Conservation (phyloP, 2,329 filamentous ascomycete species). For the Herpotrichia juniperi region DNA sequence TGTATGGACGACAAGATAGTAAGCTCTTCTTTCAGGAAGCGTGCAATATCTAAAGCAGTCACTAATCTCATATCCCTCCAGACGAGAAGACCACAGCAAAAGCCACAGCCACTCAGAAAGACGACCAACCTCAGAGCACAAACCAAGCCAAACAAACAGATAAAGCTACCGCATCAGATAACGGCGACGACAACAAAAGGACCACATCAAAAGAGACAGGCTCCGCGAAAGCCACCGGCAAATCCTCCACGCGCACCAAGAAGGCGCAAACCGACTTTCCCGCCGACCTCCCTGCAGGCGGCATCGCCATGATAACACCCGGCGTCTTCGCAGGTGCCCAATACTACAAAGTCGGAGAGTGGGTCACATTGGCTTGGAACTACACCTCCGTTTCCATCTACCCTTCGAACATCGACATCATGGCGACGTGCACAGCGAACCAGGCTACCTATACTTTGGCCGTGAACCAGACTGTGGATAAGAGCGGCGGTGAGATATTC, state of each 20-base stretch:
- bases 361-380: constrained; percentile 71
- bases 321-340: constrained; percentile 54
- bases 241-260: constrained; percentile 20
- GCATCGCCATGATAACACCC: constrained; percentile 67
- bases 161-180: constrained; percentile 8
- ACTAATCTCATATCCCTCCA: constrained; percentile 5
- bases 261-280: constrained; percentile 30
- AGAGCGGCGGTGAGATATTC: constrained; percentile 56
- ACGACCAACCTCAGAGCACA: constrained; percentile 14
- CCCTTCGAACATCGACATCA: constrained; percentile 64
- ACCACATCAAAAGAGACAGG: constrained; percentile 11
- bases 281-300: constrained; percentile 62
- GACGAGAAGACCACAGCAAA: constrained; percentile 15
- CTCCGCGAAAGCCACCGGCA: constrained; percentile 25
- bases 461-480: constrained; percentile 60
- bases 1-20: constrained; percentile 41
- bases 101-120: constrained; percentile 11
- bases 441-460: constrained; percentile 66
- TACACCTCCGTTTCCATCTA: constrained; percentile 68
- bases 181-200: not conserved
- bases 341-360: constrained; percentile 70
- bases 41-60: not conserved
- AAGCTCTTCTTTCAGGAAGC: constrained; percentile 8
- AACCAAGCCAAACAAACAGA: constrained; percentile 15
- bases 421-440: constrained; percentile 66